Evolutionary conservation across 345 rosid species (phyloP).

Genomic region (Eucalyptus cloeziana): DNA sequence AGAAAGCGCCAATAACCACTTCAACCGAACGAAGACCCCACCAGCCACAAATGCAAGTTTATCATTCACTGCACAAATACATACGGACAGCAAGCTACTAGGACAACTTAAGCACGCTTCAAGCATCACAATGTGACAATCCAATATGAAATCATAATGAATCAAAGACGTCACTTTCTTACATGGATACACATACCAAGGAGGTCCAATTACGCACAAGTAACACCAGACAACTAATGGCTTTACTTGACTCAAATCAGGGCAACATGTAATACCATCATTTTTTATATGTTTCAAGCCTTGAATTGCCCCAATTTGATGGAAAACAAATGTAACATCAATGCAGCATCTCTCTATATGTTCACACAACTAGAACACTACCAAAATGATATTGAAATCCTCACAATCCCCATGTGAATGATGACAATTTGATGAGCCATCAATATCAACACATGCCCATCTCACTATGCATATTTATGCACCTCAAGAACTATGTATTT

Average conservation of each 20-base stretch:
- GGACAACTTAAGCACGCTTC: neutral
- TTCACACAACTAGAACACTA: neutral
- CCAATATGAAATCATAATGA: neutral
- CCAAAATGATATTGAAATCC: too few species aligned
- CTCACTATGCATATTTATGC: neutral
- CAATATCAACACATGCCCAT: neutral
- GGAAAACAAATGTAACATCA: neutral
- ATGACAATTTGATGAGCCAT: neutral
- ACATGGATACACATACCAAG: neutral
- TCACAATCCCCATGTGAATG: too few species aligned
- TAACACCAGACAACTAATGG: too few species aligned
- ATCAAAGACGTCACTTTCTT: neutral
- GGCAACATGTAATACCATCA: neutral
- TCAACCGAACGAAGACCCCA: too few species aligned
- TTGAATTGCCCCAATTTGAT: neutral
- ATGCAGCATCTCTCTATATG: neutral
- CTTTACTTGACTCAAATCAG: too few species aligned
- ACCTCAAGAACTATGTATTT: neutral
- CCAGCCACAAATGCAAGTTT: too few species aligned
- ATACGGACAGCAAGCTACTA: too few species aligned
- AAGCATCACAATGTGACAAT: neutral
- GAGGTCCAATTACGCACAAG: too few species aligned
- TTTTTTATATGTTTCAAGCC: neutral
- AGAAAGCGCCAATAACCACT: too few species aligned
- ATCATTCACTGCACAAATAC: too few species aligned